Evolutionary conservation across 306 rosid species (phyloP), one percentile per base, ranked within the genome.

Genomic region (Rosa persica): DNA sequence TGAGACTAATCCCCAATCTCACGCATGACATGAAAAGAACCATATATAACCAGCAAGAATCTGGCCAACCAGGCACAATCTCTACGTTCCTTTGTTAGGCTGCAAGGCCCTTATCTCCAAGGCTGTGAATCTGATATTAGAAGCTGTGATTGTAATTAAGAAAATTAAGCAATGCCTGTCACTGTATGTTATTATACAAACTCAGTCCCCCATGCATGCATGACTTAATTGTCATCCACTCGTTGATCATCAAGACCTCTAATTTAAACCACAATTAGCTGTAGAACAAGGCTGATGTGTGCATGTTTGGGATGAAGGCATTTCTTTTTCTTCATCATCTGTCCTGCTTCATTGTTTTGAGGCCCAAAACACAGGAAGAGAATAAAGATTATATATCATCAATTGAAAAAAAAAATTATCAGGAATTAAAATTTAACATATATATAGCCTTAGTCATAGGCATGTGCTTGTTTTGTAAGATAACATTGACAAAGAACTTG

Each of bases 381-480:
- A 84, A 84, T 77, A 77, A 73, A 66, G 72, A 72, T 51, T 42
- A 57, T 15, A 48, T 76, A 55, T 48, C 6, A 10, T 6, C 47
- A n/a, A 52, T 9, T 43, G 42, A 51, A 48, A 46, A 43, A 22
- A 71, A 43, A 43, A 43, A 8, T 11, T 43, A 43, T 7, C 46
- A 43, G 36, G 48, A 48, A 51, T 5, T 47, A 39, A 75, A 49
- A 17, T 12, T 13, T 54, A 20, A 54, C 36, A 30, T 2, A 30
- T 30, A 30, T 5, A 76, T 25, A 68, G 23, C 74, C 42, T 64
- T 57, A 79, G 78, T 81, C 74, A 67, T 62, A 54, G n/a, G 80
- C 88, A 87, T 81, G 84, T 87, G 88, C 90, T 73, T 78, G 44
- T 71, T 73, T 46, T 55, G 51, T 27, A 72, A 81, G 54, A 74